These are phyloP conservation scores for Phytomonas sp. DNA, from an alignment of 208 protist genomes.

Conservation along the genomic window DNA sequence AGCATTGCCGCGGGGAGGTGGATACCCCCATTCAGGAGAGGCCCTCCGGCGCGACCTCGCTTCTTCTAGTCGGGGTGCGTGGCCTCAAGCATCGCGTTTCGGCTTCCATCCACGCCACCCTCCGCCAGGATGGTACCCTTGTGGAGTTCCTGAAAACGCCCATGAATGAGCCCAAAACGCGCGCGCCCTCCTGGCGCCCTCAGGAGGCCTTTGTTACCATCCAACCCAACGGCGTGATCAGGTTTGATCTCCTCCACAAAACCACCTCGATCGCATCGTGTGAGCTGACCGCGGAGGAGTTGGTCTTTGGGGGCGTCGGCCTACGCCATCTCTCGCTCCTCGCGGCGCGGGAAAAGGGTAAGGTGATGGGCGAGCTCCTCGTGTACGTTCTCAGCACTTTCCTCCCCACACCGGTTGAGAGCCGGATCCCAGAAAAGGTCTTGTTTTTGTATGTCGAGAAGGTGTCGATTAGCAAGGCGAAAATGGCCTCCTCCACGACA, in stretches of 20 bases:
- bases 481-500: not conserved
- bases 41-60: conserved; percentile 23
- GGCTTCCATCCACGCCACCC: conserved; percentile 41
- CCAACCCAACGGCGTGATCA: conserved; percentile 42
- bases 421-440: conserved; percentile 23
- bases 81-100: conserved; percentile 78
- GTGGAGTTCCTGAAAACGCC: conserved; percentile 47
- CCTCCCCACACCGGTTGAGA: conserved; percentile 20
- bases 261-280: conserved; percentile 51
- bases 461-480: conserved; percentile 19
- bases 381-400: conserved; percentile 46
- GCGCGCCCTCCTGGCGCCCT: conserved; percentile 59
- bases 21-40: not conserved
- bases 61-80: conserved; percentile 64
- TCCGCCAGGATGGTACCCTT: conserved; percentile 26
- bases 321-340: conserved; percentile 46
- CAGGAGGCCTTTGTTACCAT: conserved; percentile 42
- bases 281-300: conserved; percentile 56
- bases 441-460: conserved; percentile 51
- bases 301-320: conserved; percentile 70
- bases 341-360: conserved; percentile 27
- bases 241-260: conserved; percentile 68
- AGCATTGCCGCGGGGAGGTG: not conserved
- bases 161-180: conserved; percentile 53
- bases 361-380: conserved; percentile 55